These are phyloP conservation scores for Trichosanthes truncata DNA, from an alignment of 306 rosid species.

Conservation along the genomic window DNA sequence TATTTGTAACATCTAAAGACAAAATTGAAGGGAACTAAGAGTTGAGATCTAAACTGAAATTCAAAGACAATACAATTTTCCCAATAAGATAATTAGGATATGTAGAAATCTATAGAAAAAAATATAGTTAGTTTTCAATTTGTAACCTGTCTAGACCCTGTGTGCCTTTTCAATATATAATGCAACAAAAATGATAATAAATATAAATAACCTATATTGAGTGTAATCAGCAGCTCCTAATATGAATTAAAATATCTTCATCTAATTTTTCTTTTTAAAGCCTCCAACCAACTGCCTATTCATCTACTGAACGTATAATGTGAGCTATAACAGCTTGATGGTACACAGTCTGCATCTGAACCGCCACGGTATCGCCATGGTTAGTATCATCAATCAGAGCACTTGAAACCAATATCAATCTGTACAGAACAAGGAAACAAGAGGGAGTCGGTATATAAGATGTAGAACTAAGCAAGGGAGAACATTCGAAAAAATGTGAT, in stretches of 20 bases:
- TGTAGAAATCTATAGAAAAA: background rate
- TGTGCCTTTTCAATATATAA: background rate
- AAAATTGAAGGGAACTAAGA: background rate
- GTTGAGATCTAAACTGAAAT: background rate
- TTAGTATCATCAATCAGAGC: background rate
- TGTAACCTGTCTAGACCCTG: background rate
- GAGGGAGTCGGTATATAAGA: background rate
- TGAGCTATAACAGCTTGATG: background rate
- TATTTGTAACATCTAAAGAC: background rate
- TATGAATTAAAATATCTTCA: background rate
- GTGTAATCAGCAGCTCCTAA: background rate
- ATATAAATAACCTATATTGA: background rate
- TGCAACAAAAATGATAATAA: background rate
- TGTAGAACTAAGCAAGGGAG: background rate
- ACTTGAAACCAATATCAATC: conserved; percentile 2
- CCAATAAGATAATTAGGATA: background rate
- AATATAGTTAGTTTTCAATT: background rate
- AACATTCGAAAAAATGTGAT: background rate
- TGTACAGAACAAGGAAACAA: background rate
- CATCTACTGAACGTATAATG: background rate
- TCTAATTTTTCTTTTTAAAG: background rate
- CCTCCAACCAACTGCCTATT: conserved; percentile 2
- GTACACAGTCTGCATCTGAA: background rate
- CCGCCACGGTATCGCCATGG: background rate
- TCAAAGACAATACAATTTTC: background rate